Evolutionary conservation across 768 basidiomycete genomes (phyloP), one percentile per base, ranked within the genome.

Genomic region (Clavaria fumosa): DNA sequence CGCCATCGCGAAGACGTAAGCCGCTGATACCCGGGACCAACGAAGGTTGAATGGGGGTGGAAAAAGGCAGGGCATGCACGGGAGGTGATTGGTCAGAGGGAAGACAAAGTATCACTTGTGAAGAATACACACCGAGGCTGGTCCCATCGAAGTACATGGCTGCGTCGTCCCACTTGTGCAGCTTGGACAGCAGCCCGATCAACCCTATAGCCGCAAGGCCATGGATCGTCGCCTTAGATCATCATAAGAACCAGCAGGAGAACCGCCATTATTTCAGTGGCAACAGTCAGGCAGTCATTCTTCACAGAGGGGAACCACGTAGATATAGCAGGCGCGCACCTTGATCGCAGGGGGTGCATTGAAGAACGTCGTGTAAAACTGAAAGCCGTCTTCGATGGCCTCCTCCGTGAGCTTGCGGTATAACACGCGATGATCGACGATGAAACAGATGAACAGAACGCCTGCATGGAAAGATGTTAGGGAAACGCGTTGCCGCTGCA

Each of bases 111-210:
- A 22, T 35, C 15, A 22, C 34, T 9, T 28, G 26, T 28, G 26
- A 14, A n/a, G n/a, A 28, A 31, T 24, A 63, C 73, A 47, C 46
- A 90, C 90, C 85, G 42, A 93, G 57, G 46, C 75, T 77, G 17
- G 79, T 77, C 15, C 91, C 91, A 55, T 96, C 91, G 55, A 96
- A 96, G 63, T 85, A 90, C 60, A 91, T 69, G 5, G 91, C 91
- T 47, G 82, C 86, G 50, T 95, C 90, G 51, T 78, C 76, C 86
- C 89, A 95, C 43, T 65, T 70, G 55, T 82, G 67, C 41, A 95
- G 63, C 56, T 95, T 96, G 33, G 71, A 67, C 7, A 89, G 47
- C 35, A 89, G 64, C 7, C 78, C 80, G 18, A 78, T 47, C 23
- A 95, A 53, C 7, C 85, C 84, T 12, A 90, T 66, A 12, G 72